phyloP scores from a whole-genome alignment of 2,329 filamentous ascomycete species.

The Pyrenophora teres region DNA sequence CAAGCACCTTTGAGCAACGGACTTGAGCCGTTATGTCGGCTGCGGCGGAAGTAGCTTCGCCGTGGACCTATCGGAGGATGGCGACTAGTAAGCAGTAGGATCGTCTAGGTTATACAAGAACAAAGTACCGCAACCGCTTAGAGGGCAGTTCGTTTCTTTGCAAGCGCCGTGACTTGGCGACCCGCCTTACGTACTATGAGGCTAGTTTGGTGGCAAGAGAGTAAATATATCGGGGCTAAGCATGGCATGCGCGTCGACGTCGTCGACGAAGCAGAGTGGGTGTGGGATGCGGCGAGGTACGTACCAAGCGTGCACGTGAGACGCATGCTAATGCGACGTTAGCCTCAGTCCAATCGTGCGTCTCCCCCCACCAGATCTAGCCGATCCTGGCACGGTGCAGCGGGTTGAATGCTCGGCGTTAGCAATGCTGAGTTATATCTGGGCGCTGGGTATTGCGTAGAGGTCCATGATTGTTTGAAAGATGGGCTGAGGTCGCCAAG shows the following conservation, averaged over 20 bases:
- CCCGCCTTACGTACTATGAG: not conserved
- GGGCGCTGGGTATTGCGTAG: conserved; percentile 5
- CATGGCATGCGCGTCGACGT: conserved; percentile 2
- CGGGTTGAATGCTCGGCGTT: conserved; percentile 11
- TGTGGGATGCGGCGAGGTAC: conserved; percentile 21
- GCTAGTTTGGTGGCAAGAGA: conserved; percentile 3
- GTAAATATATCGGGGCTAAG: not conserved
- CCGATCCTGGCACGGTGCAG: conserved; percentile 7
- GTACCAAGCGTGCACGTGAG: conserved; percentile 20
- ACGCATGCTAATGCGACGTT: conserved; percentile 12
- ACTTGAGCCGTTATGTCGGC: conserved; percentile 12
- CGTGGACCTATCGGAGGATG: conserved; percentile 10
- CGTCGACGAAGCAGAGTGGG: conserved; percentile 9
- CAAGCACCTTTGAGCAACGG: conserved; percentile 10
- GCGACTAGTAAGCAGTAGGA: conserved; percentile 2
- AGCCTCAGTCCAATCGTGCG: conserved; percentile 11
- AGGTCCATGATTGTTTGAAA: conserved; percentile 1
- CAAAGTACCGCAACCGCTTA: conserved; percentile 4
- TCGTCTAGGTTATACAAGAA: not conserved
- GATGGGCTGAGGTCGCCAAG: conserved; percentile 2
- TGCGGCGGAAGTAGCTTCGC: conserved; percentile 6
- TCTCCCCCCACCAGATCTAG: conserved; percentile 11
- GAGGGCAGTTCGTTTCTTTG: not conserved
- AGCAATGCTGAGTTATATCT: conserved; percentile 18
- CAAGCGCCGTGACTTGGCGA: not conserved